These are phyloP conservation scores for Elaeis oleifera DNA, from an alignment of 202 grass and related monocot genomes.

Conservation along the genomic window DNA sequence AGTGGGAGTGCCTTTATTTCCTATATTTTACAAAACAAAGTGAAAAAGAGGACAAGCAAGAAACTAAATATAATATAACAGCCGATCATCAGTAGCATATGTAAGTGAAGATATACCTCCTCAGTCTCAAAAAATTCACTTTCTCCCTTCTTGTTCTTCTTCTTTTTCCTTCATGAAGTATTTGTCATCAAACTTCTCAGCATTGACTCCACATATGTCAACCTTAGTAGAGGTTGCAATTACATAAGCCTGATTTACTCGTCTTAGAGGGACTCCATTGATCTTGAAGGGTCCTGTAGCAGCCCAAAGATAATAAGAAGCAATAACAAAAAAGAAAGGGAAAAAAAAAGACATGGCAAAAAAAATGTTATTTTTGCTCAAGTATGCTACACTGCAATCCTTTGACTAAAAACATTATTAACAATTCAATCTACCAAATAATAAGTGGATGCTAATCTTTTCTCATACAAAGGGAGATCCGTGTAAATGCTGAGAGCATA, in stretches of 20 bases:
- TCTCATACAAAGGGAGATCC: too few species aligned
- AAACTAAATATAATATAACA: not conserved
- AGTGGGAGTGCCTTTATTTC: conserved; percentile 1
- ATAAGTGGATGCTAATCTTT: too few species aligned
- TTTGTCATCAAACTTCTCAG: conserved; percentile 22
- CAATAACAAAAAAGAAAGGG: too few species aligned
- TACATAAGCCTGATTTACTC: conserved; percentile 18
- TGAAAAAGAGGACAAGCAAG: not conserved
- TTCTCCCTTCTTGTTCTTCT: conserved; percentile 3
- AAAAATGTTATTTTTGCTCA: too few species aligned
- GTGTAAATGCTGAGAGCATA: too few species aligned
- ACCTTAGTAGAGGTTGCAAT: conserved; percentile 13
- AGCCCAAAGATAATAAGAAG: not conserved
- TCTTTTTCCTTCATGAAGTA: conserved; percentile 15
- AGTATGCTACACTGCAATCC: too few species aligned
- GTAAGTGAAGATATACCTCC: not conserved
- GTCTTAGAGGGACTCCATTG: conserved; percentile 18
- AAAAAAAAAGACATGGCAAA: too few species aligned
- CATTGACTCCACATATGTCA: conserved; percentile 8
- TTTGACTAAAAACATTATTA: too few species aligned
- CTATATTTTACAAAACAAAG: not conserved
- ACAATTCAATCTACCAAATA: too few species aligned
- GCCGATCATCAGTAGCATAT: not conserved
- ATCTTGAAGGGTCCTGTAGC: conserved; percentile 11
- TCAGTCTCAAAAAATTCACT: conserved; percentile 13